These are phyloP conservation scores for Crithidia thermophila DNA, from an alignment of 208 protist species.

Conservation along the genomic window DNA sequence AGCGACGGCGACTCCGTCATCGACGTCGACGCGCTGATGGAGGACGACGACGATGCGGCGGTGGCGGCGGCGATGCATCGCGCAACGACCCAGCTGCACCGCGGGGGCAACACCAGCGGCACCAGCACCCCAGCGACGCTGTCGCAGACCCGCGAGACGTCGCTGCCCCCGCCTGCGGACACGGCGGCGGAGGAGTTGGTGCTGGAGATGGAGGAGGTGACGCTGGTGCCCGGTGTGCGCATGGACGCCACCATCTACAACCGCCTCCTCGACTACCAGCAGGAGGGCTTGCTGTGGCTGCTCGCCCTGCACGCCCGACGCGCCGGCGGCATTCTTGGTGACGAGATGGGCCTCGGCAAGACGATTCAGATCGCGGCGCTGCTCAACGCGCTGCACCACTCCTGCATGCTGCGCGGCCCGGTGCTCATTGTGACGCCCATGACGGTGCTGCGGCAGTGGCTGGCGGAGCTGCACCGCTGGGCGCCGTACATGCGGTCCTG, in stretches of 20 bases:
- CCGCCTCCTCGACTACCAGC: conserved; percentile 94
- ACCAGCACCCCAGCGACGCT: conserved; percentile 5
- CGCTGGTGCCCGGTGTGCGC: conserved; percentile 42
- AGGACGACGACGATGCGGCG: conserved; percentile 49
- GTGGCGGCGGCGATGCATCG: conserved; percentile 20
- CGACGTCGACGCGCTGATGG: conserved; percentile 83
- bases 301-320: conserved; percentile 92
- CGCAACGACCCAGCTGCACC: conserved; percentile 17
- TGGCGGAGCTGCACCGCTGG: conserved; percentile 96
- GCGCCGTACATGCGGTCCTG: conserved; percentile 79
- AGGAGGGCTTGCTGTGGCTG: conserved; percentile 95
- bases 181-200: conserved; percentile 16
- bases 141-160: conserved; percentile 1
- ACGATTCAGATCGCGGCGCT: conserved; percentile 96
- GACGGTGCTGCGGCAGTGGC: conserved; percentile 94
- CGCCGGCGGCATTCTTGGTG: conserved; percentile 95
- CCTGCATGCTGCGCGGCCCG: conserved; percentile 71
- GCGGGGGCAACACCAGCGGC: neutral
- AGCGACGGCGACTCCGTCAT: conserved; percentile 37
- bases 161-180: neutral
- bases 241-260: conserved; percentile 58
- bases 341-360: conserved; percentile 98
- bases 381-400: conserved; percentile 85
- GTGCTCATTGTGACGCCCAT: conserved; percentile 94
- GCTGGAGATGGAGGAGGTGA: conserved; percentile 31